Evolutionary conservation across 805 yeast genomes (phyloP).

Genomic region (Myxozyma lipomycoides): DNA sequence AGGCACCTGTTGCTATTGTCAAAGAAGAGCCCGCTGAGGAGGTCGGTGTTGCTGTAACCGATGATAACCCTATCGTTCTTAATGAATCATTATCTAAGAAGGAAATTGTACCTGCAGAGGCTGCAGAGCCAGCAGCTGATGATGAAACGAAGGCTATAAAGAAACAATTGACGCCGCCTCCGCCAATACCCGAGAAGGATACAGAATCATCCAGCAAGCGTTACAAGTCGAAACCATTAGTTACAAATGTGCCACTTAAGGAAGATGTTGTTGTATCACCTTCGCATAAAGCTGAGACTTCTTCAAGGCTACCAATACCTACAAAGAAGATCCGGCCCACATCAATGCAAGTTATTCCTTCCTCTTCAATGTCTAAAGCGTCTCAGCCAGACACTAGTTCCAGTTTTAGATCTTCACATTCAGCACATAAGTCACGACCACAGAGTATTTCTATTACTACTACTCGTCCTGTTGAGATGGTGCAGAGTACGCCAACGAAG

Average conservation of each 20-base stretch:
- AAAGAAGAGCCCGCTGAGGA: not conserved
- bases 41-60: not conserved
- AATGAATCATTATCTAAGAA: constrained; percentile 1
- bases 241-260: not conserved
- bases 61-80: not conserved
- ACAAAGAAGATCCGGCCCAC: constrained; percentile 12
- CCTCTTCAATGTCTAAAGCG: not conserved
- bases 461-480: not conserved
- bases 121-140: not conserved
- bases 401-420: too few relatives aligned
- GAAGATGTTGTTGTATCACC: not conserved
- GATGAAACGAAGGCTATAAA: not conserved
- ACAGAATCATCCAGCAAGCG: not conserved
- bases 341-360: constrained; percentile 5
- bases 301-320: constrained; percentile 16
- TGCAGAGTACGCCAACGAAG: not conserved
- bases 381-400: too few relatives aligned
- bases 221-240: not conserved
- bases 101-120: not conserved
- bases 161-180: not conserved
- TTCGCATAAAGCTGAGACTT: not conserved
- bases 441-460: constrained; percentile 12
- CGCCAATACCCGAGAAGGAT: not conserved
- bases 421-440: too few relatives aligned
- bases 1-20: not conserved